A percentile compares a stretch with the other conserved stretches of the same genome.
Evolutionary conservation across 768 basidiomycete species (phyloP).

Genomic region (Sistotremastrum suecicum): DNA sequence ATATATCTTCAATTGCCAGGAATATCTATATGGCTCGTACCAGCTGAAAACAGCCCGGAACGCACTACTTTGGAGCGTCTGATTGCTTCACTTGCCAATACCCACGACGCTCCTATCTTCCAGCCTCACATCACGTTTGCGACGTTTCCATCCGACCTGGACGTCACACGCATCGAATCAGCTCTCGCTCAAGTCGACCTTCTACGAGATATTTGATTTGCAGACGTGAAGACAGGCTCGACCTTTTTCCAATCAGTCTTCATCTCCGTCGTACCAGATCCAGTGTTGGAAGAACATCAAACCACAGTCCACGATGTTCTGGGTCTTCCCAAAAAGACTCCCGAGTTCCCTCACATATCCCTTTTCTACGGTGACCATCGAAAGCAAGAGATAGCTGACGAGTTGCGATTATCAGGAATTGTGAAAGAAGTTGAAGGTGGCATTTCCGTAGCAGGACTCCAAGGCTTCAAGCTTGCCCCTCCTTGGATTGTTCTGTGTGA

Average conservation of each 20-base stretch:
- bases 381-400: slow-evolving; percentile 10
- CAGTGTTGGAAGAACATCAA: not conserved
- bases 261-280: not conserved
- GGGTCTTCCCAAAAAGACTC: not conserved
- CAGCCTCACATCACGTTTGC: not conserved
- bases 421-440: no score
- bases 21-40: not conserved
- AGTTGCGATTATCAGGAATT: not conserved
- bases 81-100: no score
- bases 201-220: not conserved
- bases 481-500: no score
- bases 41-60: not conserved
- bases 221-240: not conserved
- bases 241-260: slow-evolving; percentile 1
- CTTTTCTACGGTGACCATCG: slow-evolving; percentile 1
- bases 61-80: not conserved
- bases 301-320: not conserved
- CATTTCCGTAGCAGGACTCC: no score
- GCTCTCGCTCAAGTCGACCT: not conserved
- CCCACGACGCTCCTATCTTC: not conserved
- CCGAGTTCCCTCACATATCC: not conserved
- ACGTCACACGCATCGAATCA: not conserved
- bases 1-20: not conserved
- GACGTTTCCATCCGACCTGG: not conserved
- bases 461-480: no score